A percentile compares a stretch with the other conserved stretches of the same genome.
These are phyloP conservation scores for Thuidium tamariscinum DNA, from an alignment of 225 moss, liverwort and hornwort species.

Conservation along the genomic window DNA sequence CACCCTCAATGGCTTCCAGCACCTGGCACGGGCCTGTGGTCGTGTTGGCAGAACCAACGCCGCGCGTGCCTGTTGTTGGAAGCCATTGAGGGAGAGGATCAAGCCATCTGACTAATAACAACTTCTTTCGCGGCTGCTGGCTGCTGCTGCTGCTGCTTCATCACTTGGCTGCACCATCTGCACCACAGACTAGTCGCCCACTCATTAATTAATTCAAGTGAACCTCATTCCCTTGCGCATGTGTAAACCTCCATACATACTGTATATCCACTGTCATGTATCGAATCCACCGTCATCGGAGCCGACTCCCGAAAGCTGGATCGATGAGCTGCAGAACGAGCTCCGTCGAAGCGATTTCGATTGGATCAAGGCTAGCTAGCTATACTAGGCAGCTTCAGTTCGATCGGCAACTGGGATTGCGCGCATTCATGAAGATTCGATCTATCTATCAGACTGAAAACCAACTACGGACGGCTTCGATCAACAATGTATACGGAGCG, in stretches of 20 bases:
- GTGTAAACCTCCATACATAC: background rate
- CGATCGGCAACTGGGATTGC: background rate
- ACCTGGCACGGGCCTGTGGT: background rate
- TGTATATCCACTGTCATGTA: background rate
- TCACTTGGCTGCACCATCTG: background rate
- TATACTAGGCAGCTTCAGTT: background rate
- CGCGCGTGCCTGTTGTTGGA: constrained; percentile 35
- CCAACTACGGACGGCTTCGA: background rate
- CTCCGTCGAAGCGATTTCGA: background rate
- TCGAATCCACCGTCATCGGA: background rate
- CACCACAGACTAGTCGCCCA: background rate
- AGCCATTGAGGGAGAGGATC: constrained; percentile 67
- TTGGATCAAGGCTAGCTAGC: background rate
- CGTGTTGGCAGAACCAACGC: background rate
- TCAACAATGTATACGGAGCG: too few relatives aligned
- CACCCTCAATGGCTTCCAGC: constrained; percentile 49
- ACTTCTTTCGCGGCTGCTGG: background rate
- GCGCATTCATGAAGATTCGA: background rate
- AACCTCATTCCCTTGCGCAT: background rate
- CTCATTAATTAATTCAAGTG: background rate
- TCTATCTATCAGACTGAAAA: background rate
- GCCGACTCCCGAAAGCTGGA: background rate
- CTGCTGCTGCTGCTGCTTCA: background rate
- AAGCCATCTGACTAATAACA: constrained; percentile 6
- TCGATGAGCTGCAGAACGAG: background rate